Evolutionary conservation across 1,139 yeast genomes (phyloP), one percentile per base, ranked within the genome.

Genomic region (Saccharomycopsis crataegensis): DNA sequence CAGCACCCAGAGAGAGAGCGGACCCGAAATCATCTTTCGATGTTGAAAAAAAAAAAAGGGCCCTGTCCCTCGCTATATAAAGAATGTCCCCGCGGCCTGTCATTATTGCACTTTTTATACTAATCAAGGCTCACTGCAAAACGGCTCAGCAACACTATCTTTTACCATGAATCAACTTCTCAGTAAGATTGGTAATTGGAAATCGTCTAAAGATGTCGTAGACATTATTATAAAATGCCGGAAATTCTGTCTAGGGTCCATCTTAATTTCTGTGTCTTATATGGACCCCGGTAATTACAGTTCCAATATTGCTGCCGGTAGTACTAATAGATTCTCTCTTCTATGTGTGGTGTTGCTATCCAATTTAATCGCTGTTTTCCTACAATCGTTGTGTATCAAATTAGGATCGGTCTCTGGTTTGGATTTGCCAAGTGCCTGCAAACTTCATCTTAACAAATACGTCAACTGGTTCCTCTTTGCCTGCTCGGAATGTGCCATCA

Each of bases 281-380:
- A 82, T 85, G 80, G 94, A 86, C 65, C 94, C 95, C 0, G 95
- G 95, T 65, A 86, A 86, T 68, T 86, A 86, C 66, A 80, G 94
- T 37, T 85, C 95, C 0, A 89, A 84, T 59, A 81, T 84, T 9
- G 73, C 83, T 8, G 94, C 93, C 0, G 95, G 95, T 61, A 87
- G 94, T 0, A 67, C 80, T 40, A 81, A 83, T 61, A 68, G 74
- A 63, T 87, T 71, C 64, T 75, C 88, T 3, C 71, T 86, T 51
- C 71, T 86, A 44, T 86, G 83, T 67, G 77, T 86, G 56, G 79
- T 85, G 46, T 70, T 87, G 17, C 61, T 85, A 41, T 82, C 94
- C 36, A 86, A 83, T 61, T 61, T 84, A 46, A 78, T 86, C 58
- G 95, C 95, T 31, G 79, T 86, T 49, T 86, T 85, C 62, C 69